Evolutionary conservation across 345 rosid species (phyloP).

Genomic region (Microcos paniculata): DNA sequence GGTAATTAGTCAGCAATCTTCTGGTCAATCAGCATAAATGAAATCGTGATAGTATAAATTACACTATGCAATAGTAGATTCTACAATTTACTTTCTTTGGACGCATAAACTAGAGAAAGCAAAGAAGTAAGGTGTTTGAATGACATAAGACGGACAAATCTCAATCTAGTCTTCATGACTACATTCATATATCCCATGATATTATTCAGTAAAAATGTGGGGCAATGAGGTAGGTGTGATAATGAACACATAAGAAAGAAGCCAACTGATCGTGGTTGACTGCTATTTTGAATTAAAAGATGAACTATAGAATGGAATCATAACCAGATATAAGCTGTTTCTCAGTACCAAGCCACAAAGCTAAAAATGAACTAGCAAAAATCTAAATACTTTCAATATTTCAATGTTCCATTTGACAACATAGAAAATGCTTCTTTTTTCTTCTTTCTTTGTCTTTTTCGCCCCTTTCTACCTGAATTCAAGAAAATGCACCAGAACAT

Average conservation of each 20-base stretch:
- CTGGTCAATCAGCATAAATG: background rate
- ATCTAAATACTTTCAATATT: background rate
- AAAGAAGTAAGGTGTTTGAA: background rate
- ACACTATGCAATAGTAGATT: too few species aligned
- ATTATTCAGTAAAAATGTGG: background rate
- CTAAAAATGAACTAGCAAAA: background rate
- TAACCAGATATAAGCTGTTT: background rate
- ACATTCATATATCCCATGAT: background rate
- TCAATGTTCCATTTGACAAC: background rate
- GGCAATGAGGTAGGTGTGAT: background rate
- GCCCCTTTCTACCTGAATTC: background rate
- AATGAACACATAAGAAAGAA: background rate
- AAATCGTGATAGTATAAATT: too few species aligned
- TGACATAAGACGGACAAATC: background rate
- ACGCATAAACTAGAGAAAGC: background rate
- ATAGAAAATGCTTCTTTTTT: background rate
- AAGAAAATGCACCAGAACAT: background rate
- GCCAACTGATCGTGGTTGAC: background rate
- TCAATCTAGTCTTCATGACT: background rate
- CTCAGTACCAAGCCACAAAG: background rate
- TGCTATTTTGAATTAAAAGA: background rate
- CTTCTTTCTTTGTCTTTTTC: too few species aligned
- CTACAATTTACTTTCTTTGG: too few species aligned
- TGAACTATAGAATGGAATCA: background rate
- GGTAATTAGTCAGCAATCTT: background rate